phyloP scores from a whole-genome alignment of 805 yeast genomes.

The Cyberlindnera mississippiensis region DNA sequence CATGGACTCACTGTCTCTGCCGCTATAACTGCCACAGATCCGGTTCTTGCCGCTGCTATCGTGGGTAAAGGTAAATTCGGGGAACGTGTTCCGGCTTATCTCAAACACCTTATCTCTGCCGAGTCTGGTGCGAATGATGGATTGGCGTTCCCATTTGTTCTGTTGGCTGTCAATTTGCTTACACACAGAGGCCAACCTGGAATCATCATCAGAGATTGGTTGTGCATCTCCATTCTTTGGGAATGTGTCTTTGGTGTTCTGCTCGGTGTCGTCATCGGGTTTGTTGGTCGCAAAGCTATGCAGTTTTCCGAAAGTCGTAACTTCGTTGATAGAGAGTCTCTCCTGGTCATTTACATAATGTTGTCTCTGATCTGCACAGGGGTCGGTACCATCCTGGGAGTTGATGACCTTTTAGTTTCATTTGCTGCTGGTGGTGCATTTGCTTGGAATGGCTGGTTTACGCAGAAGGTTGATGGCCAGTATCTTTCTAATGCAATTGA shows the following conservation, averaged over 20 bases:
- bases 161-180: constrained; percentile 61
- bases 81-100: constrained; percentile 83
- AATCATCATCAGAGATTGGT: constrained; percentile 75
- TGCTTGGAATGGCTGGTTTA: constrained; percentile 91
- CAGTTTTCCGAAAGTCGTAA: constrained; percentile 64
- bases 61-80: constrained; percentile 94
- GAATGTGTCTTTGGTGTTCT: constrained; percentile 79
- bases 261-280: constrained; percentile 71
- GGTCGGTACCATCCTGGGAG: constrained; percentile 80
- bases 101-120: constrained; percentile 76
- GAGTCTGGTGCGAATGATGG: constrained; percentile 92
- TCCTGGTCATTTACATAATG: constrained; percentile 77
- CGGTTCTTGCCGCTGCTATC: constrained; percentile 90
- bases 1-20: constrained; percentile 75
- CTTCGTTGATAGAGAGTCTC: constrained; percentile 82
- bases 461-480: constrained; percentile 74
- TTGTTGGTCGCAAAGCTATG: constrained; percentile 61
- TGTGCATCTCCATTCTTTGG: constrained; percentile 68
- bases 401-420: constrained; percentile 82
- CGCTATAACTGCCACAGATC: constrained; percentile 92
- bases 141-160: constrained; percentile 89
- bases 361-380: constrained; percentile 85
- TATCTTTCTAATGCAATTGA: constrained; percentile 88
- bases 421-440: constrained; percentile 92
- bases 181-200: constrained; percentile 60